Evolutionary conservation across 257 asterid genomes (phyloP).

Genomic region (Solanum phureja): DNA sequence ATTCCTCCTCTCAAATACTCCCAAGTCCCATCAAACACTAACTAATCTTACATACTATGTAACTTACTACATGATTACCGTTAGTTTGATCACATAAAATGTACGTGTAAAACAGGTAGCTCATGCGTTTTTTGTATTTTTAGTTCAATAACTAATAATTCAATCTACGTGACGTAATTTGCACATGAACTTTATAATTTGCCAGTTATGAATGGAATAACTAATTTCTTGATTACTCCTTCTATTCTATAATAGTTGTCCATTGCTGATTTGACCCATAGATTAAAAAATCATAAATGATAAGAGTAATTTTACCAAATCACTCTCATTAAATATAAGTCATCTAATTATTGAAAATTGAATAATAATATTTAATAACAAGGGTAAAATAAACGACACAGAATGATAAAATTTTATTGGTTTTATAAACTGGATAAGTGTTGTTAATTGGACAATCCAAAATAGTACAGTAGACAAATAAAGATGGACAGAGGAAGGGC

Average conservation of each 20-base stretch:
- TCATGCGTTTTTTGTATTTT: neutral
- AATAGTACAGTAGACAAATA: too few relatives aligned
- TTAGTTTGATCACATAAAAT: neutral
- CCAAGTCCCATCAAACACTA: neutral
- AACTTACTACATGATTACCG: neutral
- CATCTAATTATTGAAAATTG: too few relatives aligned
- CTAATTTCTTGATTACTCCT: neutral
- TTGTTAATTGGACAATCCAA: too few relatives aligned
- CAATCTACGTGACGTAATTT: neutral
- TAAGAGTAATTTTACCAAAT: too few relatives aligned
- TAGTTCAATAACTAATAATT: neutral
- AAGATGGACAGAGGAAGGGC: too few relatives aligned
- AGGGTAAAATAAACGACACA: too few relatives aligned
- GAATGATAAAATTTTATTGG: too few relatives aligned
- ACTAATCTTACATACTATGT: neutral
- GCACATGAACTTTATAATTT: neutral
- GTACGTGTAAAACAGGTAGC: neutral
- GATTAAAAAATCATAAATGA: fast-evolving
- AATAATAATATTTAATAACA: too few relatives aligned
- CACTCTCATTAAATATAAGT: too few relatives aligned
- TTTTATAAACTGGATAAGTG: too few relatives aligned
- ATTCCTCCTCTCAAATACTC: neutral
- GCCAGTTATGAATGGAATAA: neutral
- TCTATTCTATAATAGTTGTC: fast-evolving
- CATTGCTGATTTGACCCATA: fast-evolving